Evolutionary conservation across 176 grass and related monocot genomes (phyloP).

Genomic region (Oryza rufipogon): DNA sequence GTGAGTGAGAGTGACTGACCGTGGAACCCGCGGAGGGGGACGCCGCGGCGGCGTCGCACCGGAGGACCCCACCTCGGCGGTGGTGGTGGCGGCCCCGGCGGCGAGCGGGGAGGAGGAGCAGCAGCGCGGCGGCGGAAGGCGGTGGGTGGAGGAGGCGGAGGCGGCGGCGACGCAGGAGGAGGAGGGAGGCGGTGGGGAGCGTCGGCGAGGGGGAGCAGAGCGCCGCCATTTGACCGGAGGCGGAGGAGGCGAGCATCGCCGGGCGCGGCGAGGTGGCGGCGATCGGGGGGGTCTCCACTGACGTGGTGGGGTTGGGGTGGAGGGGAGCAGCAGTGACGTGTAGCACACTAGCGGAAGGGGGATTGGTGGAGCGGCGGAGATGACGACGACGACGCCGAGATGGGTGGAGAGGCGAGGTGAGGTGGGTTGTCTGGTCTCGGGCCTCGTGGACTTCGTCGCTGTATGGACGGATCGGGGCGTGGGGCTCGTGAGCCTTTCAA

Average conservation of each 20-base stretch:
- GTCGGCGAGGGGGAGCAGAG: conserved; percentile 28
- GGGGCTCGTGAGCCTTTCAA: background rate
- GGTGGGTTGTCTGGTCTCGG: background rate
- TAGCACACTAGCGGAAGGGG: no score
- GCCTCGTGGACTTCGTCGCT: conserved; percentile 1
- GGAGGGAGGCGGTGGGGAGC: background rate
- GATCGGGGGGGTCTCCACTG: background rate
- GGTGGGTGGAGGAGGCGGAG: background rate
- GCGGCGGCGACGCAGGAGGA: background rate
- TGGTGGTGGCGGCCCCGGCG: background rate
- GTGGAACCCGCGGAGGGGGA: conserved; percentile 9
- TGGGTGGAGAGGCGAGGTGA: background rate
- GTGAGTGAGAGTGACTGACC: conserved; percentile 11
- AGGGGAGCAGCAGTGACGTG: background rate
- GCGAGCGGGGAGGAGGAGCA: background rate
- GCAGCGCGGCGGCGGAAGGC: background rate
- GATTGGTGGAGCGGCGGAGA: background rate
- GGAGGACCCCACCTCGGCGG: background rate
- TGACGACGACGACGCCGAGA: background rate
- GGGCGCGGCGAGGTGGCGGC: background rate
- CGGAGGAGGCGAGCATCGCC: conserved; percentile 18
- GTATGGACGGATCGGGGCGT: background rate
- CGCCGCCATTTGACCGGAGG: conserved; percentile 38
- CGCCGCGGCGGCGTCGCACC: background rate
- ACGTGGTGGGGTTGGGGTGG: background rate